A percentile compares a stretch with the other conserved stretches of the same genome.
Conservation (phyloP, 495 filamentous ascomycete species). For the Haplographium delicatum region DNA sequence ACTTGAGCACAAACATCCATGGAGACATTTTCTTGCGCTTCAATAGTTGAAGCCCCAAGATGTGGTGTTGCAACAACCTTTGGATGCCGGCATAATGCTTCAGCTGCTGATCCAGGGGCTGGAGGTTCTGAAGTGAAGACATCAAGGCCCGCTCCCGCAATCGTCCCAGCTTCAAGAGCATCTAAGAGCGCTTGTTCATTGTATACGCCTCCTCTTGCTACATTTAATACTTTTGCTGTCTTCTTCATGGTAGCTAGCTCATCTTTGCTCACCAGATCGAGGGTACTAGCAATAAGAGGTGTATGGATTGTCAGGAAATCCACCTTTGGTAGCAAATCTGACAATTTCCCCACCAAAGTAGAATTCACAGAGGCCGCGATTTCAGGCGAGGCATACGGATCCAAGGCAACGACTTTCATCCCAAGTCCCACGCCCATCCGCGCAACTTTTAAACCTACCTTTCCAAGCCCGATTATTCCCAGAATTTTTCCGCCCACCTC, state of each 20-base stretch:
- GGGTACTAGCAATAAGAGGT: constrained; percentile 64
- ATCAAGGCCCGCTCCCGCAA: constrained; percentile 69
- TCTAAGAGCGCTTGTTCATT: constrained; percentile 64
- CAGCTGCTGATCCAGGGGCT: constrained; percentile 42
- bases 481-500: constrained; percentile 67
- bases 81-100: constrained; percentile 52
- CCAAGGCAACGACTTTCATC: constrained; percentile 60
- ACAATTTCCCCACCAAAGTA: constrained; percentile 44
- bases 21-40: constrained; percentile 71
- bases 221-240: constrained; percentile 61
- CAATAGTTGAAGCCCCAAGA: constrained; percentile 67
- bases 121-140: constrained; percentile 71
- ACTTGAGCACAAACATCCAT: constrained; percentile 72
- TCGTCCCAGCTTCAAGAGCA: constrained; percentile 59
- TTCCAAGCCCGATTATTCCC: constrained; percentile 63
- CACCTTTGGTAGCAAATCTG: constrained; percentile 51
- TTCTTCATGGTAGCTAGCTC: constrained; percentile 66
- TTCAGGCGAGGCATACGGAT: constrained; percentile 61
- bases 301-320: constrained; percentile 76
- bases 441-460: constrained; percentile 68
- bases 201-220: constrained; percentile 69
- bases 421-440: constrained; percentile 62
- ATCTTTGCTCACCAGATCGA: constrained; percentile 53
- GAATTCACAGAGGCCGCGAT: constrained; percentile 55
- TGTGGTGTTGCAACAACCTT: constrained; percentile 66